These are phyloP conservation scores for Clitopilus passeckerianus DNA, from an alignment of 768 basidiomycete species.

Conservation along the genomic window DNA sequence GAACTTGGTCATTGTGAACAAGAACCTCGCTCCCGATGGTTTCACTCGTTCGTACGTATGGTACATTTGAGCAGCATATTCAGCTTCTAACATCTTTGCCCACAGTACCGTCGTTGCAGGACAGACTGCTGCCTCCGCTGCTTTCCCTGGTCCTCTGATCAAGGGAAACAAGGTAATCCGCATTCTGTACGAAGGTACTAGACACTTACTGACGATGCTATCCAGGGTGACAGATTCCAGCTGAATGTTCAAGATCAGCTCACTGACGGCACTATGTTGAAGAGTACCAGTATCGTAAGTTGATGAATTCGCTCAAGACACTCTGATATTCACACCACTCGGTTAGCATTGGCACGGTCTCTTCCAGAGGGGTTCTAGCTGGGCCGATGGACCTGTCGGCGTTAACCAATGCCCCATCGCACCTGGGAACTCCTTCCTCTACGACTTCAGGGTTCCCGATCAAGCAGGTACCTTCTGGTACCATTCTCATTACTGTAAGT, in stretches of 20 bases:
- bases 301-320: neutral
- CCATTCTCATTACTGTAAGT: slow-evolving; percentile 18
- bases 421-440: slow-evolving; percentile 31
- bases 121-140: slow-evolving; percentile 6
- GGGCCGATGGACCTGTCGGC: slow-evolving; percentile 22
- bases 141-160: slow-evolving; percentile 26
- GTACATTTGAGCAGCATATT: neutral
- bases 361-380: slow-evolving; percentile 19
- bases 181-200: neutral
- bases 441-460: slow-evolving; percentile 29
- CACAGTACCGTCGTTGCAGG: slow-evolving; percentile 27
- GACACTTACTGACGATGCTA: neutral
- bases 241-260: slow-evolving; percentile 26
- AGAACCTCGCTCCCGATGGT: slow-evolving; percentile 44
- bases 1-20: slow-evolving; percentile 35
- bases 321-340: neutral
- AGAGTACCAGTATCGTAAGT: slow-evolving; percentile 26
- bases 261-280: slow-evolving; percentile 17
- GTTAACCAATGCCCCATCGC: slow-evolving; percentile 43
- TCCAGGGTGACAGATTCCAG: slow-evolving; percentile 24
- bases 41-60: slow-evolving; percentile 35
- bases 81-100: neutral
- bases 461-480: slow-evolving; percentile 44
- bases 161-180: slow-evolving; percentile 20
- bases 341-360: slow-evolving; percentile 26